Conservation (phyloP, 2,329 filamentous ascomycete species). For the Botryotinia narcissicola region DNA sequence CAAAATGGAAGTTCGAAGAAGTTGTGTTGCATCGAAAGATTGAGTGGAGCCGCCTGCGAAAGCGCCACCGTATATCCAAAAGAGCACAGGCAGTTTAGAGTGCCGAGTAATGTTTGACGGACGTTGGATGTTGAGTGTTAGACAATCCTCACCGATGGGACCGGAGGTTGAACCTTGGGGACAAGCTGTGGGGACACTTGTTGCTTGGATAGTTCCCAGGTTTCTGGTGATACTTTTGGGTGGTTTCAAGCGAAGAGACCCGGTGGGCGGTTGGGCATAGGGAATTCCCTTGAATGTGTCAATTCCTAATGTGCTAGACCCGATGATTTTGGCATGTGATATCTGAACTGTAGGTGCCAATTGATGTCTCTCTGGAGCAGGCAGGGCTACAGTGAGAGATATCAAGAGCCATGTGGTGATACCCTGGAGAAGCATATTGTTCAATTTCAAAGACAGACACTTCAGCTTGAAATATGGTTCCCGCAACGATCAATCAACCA, state of each 20-base stretch:
- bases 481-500: not conserved
- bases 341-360: not conserved
- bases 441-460: not conserved
- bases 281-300: conserved; percentile 35
- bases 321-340: conserved; percentile 4
- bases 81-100: conserved; percentile 49
- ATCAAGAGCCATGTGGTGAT: not conserved
- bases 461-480: not conserved
- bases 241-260: conserved; percentile 45
- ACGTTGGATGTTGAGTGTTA: conserved; percentile 41
- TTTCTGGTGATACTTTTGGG: conserved; percentile 31
- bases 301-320: not conserved
- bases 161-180: conserved; percentile 36
- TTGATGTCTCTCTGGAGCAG: not conserved
- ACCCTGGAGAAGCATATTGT: not conserved
- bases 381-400: not conserved
- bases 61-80: conserved; percentile 40
- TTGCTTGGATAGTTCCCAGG: conserved; percentile 32
- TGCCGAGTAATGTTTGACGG: conserved; percentile 44
- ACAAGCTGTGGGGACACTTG: conserved; percentile 36
- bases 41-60: conserved; percentile 44
- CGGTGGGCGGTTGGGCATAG: conserved; percentile 44
- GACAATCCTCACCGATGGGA: conserved; percentile 38
- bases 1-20: conserved; percentile 58
- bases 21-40: conserved; percentile 51